Base-by-base conservation (phyloP, 169 alveolate genomes). In the Ichthyophthirius multifiliis region DNA sequence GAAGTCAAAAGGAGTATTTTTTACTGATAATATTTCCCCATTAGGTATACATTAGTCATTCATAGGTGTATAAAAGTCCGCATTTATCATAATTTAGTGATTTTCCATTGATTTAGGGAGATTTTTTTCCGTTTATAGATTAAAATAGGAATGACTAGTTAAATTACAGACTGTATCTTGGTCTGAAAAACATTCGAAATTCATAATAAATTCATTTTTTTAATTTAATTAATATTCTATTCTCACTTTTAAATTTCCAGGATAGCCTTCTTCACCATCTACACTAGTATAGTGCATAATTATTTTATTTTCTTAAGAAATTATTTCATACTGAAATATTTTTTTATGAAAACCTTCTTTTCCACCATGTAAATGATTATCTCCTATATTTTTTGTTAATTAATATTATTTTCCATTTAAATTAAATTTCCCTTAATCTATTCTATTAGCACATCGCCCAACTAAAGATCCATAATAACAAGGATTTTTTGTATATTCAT, bases 1-100 rank as follows among this genome's bases (percentile, higher is more conserved):
- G 39, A 55, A 55, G 34, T 55, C 71, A 55, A 55, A 55, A 15
- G 71, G 71, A 15, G 71, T 55, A n/a, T 55, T 55, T 55, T 55
- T 15, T 13, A 55, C 71, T 5, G 10, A 27, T 55, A 55, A 55
- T 27, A 55, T 55, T 55, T 55, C 71, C 12, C 71, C 71, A 55
- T 55, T 27, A 27, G 39, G 41, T 5, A 18, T 10, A 5, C 71
- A 55, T 55, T 34, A 27, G 31, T 55, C 39, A 55, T 55, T 39
- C 31, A 55, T 27, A 5, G 71, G 71, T 13, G 71, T 55, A 27
- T 55, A 55, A n/a, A 55, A 55, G 31, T 55, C 71, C 10, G 71
- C 71, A 55, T 55, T 55, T 20, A 55, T 55, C 3, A 27, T 27
- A 55, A 55, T 34, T 7, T 34, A 55, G 31, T 55, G 71, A 27